These are phyloP conservation scores for Yarrowia sp. DNA, from an alignment of 805 yeast genomes.

Conservation along the genomic window DNA sequence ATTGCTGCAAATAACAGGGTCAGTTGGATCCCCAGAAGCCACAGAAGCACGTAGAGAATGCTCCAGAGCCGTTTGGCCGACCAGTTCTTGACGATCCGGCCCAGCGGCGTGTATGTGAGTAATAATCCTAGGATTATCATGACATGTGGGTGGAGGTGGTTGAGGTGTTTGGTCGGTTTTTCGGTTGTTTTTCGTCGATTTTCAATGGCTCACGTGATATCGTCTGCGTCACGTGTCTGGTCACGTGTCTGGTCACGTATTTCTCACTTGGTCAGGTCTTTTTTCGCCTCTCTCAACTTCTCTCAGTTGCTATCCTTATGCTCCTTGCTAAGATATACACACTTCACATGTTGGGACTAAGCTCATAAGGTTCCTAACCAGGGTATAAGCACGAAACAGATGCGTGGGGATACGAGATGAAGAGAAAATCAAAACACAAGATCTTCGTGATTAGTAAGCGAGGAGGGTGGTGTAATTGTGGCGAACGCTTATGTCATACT, in stretches of 20 bases:
- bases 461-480: too few relatives aligned
- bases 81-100: slow-evolving; percentile 3
- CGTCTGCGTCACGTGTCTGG: slow-evolving; percentile 2
- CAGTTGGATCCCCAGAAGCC: slow-evolving; percentile 35
- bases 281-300: too few relatives aligned
- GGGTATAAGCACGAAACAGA: background rate
- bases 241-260: background rate
- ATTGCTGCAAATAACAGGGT: slow-evolving; percentile 42
- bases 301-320: too few relatives aligned
- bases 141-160: slow-evolving; percentile 1
- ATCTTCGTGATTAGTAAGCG: too few relatives aligned
- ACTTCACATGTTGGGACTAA: slow-evolving; percentile 8
- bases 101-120: slow-evolving; percentile 29
- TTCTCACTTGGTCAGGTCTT: too few relatives aligned
- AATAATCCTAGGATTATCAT: slow-evolving; percentile 31
- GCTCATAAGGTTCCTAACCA: background rate
- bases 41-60: slow-evolving; percentile 26
- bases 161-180: background rate
- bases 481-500: too few relatives aligned
- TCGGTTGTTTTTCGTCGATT: background rate
- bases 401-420: background rate
- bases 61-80: slow-evolving; percentile 34
- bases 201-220: too few relatives aligned
- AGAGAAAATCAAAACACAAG: too few relatives aligned
- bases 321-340: too few relatives aligned